Percentiles rank a stretch among this genome's conserved stretches.
Conservation (phyloP, 192 early-diverging fungal species). For the Podila epigama region DNA sequence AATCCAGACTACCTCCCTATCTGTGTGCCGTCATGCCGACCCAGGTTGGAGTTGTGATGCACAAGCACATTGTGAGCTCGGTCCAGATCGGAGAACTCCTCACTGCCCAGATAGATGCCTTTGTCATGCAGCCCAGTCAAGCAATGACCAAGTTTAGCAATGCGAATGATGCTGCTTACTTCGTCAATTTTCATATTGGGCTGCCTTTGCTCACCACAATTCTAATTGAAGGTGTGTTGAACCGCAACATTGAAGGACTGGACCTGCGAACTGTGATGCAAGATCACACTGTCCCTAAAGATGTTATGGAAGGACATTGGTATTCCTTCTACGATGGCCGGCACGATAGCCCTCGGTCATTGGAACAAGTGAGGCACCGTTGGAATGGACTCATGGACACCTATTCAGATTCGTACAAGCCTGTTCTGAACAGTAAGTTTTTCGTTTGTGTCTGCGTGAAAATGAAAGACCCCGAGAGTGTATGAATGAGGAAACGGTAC, state of each 20-base stretch:
- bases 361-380: constrained; percentile 11
- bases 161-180: neutral
- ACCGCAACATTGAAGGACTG: constrained; percentile 7
- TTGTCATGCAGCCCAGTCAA: constrained; percentile 1
- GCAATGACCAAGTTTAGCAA: constrained; percentile 1
- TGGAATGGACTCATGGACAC: neutral
- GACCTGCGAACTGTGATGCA: constrained; percentile 14
- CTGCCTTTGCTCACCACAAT: constrained; percentile 4
- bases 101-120: neutral
- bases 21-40: constrained; percentile 15
- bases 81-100: neutral
- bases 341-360: neutral
- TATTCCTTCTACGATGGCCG: neutral
- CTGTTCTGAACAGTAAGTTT: neutral
- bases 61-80: neutral
- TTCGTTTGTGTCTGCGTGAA: neutral
- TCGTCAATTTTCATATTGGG: neutral
- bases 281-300: neutral
- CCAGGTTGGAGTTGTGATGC: constrained; percentile 9
- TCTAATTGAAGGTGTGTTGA: constrained; percentile 19
- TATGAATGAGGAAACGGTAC: neutral
- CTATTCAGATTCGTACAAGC: neutral
- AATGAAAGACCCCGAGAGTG: neutral
- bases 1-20: neutral
- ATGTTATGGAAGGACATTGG: constrained; percentile 2